Evolutionary conservation across 139 green algal genomes (phyloP).

Genomic region (Tetradesmus obliquus): DNA sequence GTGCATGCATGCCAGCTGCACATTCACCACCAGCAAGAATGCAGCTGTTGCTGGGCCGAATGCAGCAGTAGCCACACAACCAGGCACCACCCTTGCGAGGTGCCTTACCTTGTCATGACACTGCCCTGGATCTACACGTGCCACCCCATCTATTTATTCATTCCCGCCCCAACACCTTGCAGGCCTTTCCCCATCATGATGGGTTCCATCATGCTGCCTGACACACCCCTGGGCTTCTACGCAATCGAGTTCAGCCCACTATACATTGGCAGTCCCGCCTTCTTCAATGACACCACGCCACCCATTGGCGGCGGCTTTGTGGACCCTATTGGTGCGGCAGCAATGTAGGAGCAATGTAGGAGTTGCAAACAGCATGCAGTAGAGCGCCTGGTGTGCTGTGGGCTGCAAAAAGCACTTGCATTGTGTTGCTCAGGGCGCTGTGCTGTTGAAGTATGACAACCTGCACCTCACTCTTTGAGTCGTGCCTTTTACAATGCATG

Average conservation of each 20-base stretch:
- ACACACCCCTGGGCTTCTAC: slow-evolving; percentile 46
- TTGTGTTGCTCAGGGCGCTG: background rate
- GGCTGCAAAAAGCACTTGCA: background rate
- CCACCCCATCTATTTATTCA: background rate
- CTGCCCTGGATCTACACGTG: background rate
- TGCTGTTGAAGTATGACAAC: background rate
- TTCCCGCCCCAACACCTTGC: background rate
- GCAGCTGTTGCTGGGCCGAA: too few species aligned
- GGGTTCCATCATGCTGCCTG: slow-evolving; percentile 42
- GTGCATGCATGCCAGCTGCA: background rate
- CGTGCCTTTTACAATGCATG: background rate
- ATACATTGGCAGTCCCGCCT: slow-evolving; percentile 22
- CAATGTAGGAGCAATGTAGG: background rate
- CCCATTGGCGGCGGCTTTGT: slow-evolving; percentile 17
- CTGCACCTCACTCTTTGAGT: too few species aligned
- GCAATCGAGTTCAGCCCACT: slow-evolving; percentile 47
- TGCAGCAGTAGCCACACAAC: too few species aligned
- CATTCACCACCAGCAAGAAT: background rate
- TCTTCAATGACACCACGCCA: slow-evolving; percentile 16
- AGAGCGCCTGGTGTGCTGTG: background rate
- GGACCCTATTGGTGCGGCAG: background rate
- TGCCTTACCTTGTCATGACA: background rate
- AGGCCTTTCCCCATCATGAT: slow-evolving; percentile 54
- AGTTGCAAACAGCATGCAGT: background rate
- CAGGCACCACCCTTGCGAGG: background rate